These are phyloP conservation scores for Aspergillus felis DNA, from an alignment of 2,329 filamentous ascomycete species.

Conservation along the genomic window DNA sequence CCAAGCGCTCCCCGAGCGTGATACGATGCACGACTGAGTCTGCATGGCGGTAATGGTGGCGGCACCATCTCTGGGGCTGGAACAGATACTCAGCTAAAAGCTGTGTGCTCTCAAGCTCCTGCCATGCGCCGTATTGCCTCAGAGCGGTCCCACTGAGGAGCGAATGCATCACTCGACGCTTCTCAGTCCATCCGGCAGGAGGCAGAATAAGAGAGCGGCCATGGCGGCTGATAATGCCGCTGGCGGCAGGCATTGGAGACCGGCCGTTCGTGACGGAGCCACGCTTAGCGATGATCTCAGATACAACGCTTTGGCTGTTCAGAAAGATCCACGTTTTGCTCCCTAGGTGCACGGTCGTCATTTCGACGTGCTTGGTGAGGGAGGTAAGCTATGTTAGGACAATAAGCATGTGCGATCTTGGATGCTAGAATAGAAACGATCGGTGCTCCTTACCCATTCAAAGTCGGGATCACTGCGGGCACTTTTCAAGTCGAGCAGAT, in stretches of 20 bases:
- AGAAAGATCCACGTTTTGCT: conserved; percentile 43
- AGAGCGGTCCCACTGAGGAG: conserved; percentile 34
- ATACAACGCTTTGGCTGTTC: conserved; percentile 39
- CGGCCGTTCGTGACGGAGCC: conserved; percentile 33
- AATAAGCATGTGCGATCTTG: no score
- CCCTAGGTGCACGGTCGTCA: conserved; percentile 29
- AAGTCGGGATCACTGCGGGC: no score
- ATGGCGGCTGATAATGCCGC: conserved; percentile 34
- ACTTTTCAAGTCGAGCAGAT: no score
- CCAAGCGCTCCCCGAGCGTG: no score
- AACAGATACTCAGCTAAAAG: conserved; percentile 34
- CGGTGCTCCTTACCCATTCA: no score
- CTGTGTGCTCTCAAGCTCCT: conserved; percentile 36
- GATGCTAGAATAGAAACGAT: no score
- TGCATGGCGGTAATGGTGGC: conserved; percentile 41
- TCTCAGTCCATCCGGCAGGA: conserved; percentile 33
- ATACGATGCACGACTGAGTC: no score
- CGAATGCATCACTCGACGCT: conserved; percentile 38
- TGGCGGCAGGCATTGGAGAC: conserved; percentile 32
- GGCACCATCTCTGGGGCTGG: conserved; percentile 35
- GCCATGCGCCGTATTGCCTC: conserved; percentile 30
- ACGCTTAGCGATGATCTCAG: conserved; percentile 38
- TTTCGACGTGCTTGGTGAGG: conserved; percentile 31
- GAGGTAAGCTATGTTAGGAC: no score
- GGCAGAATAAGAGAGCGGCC: conserved; percentile 32